Conservation (phyloP, 331 rosid species). For the Erythrophleum ivorense region DNA sequence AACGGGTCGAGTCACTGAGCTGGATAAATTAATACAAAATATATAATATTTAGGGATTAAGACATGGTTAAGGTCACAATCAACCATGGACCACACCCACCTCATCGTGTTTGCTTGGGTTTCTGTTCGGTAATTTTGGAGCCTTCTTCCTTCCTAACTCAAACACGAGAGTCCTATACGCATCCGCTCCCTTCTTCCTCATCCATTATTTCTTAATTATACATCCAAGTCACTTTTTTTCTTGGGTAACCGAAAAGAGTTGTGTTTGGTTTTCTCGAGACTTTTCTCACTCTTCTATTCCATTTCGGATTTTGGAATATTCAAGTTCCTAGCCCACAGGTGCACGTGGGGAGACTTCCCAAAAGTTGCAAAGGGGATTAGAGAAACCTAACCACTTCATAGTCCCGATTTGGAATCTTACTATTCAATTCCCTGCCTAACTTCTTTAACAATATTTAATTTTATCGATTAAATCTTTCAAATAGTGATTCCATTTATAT, state of each 20-base stretch:
- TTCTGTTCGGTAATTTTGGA: too few relatives aligned
- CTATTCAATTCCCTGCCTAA: background rate
- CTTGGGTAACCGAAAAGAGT: background rate
- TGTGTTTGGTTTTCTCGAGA: background rate
- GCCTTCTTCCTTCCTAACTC: background rate
- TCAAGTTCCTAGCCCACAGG: slow-evolving; percentile 30
- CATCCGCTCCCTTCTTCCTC: background rate
- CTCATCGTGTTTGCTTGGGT: too few relatives aligned
- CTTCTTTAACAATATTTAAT: background rate
- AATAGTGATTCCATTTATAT: too few relatives aligned
- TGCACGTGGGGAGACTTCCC: slow-evolving; percentile 31
- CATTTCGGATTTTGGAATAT: slow-evolving; percentile 34
- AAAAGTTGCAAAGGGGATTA: slow-evolving; percentile 1
- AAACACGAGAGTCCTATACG: background rate
- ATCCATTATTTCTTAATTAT: too few relatives aligned
- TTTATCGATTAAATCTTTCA: too few relatives aligned
- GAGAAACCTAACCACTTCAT: background rate
- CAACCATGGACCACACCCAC: too few relatives aligned
- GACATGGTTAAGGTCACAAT: too few relatives aligned
- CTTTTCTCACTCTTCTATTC: too few relatives aligned
- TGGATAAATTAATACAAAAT: too few relatives aligned
- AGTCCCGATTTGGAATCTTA: background rate
- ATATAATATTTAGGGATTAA: too few relatives aligned
- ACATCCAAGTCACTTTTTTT: background rate
- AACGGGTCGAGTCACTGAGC: too few relatives aligned